A percentile compares a stretch with the other conserved stretches of the same genome.
phyloP scores from a whole-genome alignment of 345 rosid genomes.

The Ceriops decandra region DNA sequence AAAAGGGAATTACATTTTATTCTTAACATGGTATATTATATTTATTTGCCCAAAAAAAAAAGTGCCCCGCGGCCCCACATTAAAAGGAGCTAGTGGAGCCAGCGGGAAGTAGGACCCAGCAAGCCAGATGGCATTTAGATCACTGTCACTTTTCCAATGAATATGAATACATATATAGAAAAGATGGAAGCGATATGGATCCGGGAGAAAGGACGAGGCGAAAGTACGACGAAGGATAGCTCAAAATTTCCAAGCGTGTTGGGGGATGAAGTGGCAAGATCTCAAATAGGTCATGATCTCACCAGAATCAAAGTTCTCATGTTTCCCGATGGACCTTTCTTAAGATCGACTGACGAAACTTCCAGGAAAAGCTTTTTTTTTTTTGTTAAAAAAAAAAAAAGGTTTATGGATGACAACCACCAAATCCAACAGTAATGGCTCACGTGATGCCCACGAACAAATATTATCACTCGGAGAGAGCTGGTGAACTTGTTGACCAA shows the following conservation, averaged over 20 bases:
- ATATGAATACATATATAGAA: neutral
- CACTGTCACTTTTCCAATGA: neutral
- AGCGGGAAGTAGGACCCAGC: constrained; percentile 1
- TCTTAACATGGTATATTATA: too few species aligned
- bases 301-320: constrained; percentile 16
- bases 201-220: constrained; percentile 30
- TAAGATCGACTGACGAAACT: constrained; percentile 23
- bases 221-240: constrained; percentile 24
- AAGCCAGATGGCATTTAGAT: constrained; percentile 9
- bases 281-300: constrained; percentile 26
- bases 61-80: neutral
- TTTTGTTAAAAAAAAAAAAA: neutral
- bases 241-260: constrained; percentile 9
- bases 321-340: neutral
- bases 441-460: constrained; percentile 4
- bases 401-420: constrained; percentile 26
- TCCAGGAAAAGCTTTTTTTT: constrained; percentile 28
- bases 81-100: neutral
- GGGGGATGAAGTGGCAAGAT: constrained; percentile 35
- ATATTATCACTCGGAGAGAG: neutral
- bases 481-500: constrained; percentile 8
- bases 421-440: constrained; percentile 29
- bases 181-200: neutral
- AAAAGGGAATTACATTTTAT: too few species aligned
- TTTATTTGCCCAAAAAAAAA: neutral